Percentiles rank a stretch among this genome's conserved stretches.
phyloP scores from a whole-genome alignment of 805 yeast species.

The Saturnispora saitoi region DNA sequence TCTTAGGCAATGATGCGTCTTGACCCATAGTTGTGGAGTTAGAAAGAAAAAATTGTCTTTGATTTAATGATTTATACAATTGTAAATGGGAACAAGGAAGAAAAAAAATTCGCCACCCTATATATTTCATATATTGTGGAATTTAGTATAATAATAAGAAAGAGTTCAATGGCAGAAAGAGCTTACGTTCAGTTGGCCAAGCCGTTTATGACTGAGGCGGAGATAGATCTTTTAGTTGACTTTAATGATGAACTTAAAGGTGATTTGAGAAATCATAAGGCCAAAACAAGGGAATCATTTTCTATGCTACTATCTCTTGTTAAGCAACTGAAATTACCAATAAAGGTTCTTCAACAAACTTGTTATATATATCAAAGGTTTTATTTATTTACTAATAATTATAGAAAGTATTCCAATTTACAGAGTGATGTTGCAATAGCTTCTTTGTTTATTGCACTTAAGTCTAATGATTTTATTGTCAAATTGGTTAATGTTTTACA shows the following conservation, averaged over 20 bases:
- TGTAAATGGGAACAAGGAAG: neutral
- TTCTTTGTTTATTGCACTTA: conserved; percentile 60
- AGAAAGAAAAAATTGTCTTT: neutral
- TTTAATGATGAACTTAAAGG: conserved; percentile 16
- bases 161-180: neutral
- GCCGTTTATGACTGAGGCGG: conserved; percentile 26
- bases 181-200: conserved; percentile 26
- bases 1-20: conserved; percentile 30
- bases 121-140: neutral
- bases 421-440: conserved; percentile 61
- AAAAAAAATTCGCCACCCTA: neutral
- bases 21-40: conserved; percentile 22
- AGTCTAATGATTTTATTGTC: conserved; percentile 79
- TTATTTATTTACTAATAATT: conserved; percentile 50
- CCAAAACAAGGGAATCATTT: conserved; percentile 34
- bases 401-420: conserved; percentile 36
- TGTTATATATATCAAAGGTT: conserved; percentile 67
- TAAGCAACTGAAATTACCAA: conserved; percentile 53
- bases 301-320: conserved; percentile 47
- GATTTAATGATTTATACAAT: neutral
- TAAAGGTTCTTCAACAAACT: conserved; percentile 59
- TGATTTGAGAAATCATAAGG: conserved; percentile 17
- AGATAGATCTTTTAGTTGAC: conserved; percentile 20
- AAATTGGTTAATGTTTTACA: conserved; percentile 55
- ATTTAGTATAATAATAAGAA: neutral